These are phyloP conservation scores for Sarocladium oryzae DNA, from an alignment of 2,329 filamentous ascomycete species.

Conservation along the genomic window DNA sequence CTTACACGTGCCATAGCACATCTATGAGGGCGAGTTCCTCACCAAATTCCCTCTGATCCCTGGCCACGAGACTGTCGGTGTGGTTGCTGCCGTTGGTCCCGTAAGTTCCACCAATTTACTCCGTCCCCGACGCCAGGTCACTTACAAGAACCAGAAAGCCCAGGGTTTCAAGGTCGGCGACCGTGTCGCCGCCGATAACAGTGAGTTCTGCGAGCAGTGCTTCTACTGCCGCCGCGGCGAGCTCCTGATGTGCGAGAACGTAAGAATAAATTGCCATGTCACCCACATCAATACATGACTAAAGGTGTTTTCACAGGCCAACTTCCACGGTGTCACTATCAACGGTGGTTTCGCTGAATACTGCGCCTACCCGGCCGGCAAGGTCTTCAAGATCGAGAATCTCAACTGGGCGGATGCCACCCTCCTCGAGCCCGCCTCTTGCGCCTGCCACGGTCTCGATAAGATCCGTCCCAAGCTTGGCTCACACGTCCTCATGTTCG, in stretches of 20 bases:
- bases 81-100: conserved; percentile 51
- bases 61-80: conserved; percentile 62
- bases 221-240: conserved; percentile 68
- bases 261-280: conserved; percentile 14
- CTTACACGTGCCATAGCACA: conserved; percentile 33
- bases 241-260: conserved; percentile 60
- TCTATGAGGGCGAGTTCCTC: conserved; percentile 63
- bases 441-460: conserved; percentile 64
- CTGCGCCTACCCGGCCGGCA: conserved; percentile 43
- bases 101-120: conserved; percentile 12
- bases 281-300: not conserved
- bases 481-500: conserved; percentile 59
- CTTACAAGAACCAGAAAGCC: conserved; percentile 35
- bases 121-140: not conserved
- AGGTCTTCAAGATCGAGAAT: conserved; percentile 60
- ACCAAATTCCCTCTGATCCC: conserved; percentile 59
- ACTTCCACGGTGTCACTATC: conserved; percentile 60
- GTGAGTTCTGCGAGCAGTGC: conserved; percentile 63
- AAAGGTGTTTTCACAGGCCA: conserved; percentile 34
- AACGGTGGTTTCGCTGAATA: conserved; percentile 70
- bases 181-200: conserved; percentile 41
- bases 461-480: conserved; percentile 62
- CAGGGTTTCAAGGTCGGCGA: conserved; percentile 55
- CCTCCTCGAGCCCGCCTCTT: conserved; percentile 63
- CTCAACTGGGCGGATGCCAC: conserved; percentile 63